A percentile compares a stretch with the other conserved stretches of the same genome.
Evolutionary conservation across 306 rosid species (phyloP).

Genomic region (Ziziphus jujuba): DNA sequence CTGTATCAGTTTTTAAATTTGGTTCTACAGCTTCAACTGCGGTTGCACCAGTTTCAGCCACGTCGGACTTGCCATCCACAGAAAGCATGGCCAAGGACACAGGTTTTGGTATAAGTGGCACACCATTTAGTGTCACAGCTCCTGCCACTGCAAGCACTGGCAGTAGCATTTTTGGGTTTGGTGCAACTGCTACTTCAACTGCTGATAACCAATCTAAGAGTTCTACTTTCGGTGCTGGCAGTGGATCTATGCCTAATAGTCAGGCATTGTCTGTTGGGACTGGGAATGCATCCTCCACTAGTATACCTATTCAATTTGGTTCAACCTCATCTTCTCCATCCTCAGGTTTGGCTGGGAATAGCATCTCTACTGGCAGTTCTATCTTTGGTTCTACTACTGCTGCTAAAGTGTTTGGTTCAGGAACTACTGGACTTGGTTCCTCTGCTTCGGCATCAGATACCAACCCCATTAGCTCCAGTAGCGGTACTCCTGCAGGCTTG

Average conservation of each 20-base stretch:
- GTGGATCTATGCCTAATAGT: constrained; percentile 34
- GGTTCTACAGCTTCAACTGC: constrained; percentile 35
- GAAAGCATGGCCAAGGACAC: constrained; percentile 46
- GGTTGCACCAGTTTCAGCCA: constrained; percentile 31
- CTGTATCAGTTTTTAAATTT: constrained; percentile 47
- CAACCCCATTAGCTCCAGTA: constrained; percentile 48
- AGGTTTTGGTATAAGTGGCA: constrained; percentile 38
- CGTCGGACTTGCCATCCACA: constrained; percentile 27
- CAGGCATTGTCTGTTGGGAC: constrained; percentile 42
- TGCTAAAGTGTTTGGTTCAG: constrained; percentile 36
- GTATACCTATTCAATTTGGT: constrained; percentile 49
- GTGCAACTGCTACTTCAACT: constrained; percentile 51
- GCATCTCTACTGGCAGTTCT: constrained; percentile 58
- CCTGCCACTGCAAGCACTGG: constrained; percentile 41
- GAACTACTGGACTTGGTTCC: constrained; percentile 37
- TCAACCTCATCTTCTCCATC: constrained; percentile 49
- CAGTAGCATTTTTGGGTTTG: constrained; percentile 45
- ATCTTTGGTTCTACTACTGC: constrained; percentile 51
- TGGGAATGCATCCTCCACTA: constrained; percentile 48
- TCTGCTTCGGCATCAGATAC: constrained; percentile 50
- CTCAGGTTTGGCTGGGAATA: constrained; percentile 46
- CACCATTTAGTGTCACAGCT: constrained; percentile 40
- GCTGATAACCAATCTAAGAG: constrained; percentile 42
- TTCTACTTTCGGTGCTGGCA: constrained; percentile 28
- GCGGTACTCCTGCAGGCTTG: constrained; percentile 41